Evolutionary conservation across 192 early-diverging fungal species (phyloP).

Genomic region (Phlyctochytrium arcticum): DNA sequence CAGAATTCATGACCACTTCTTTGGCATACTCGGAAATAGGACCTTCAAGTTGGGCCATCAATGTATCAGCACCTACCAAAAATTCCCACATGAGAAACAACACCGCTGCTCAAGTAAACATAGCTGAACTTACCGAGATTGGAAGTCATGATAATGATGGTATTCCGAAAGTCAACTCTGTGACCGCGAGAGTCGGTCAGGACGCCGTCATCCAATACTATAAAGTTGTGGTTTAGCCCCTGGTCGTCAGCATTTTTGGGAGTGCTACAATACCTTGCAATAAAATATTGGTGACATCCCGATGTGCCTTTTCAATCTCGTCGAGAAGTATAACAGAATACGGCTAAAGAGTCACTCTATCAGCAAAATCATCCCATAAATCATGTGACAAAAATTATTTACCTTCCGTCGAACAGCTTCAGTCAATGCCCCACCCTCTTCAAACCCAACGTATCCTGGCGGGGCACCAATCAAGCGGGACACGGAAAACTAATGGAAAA

Average conservation of each 20-base stretch:
- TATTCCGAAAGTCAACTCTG: slow-evolving; percentile 81
- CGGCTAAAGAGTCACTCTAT: slow-evolving; percentile 30
- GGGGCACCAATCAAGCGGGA: slow-evolving; percentile 82
- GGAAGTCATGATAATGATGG: slow-evolving; percentile 83
- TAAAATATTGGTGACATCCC: slow-evolving; percentile 73
- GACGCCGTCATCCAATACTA: slow-evolving; percentile 80
- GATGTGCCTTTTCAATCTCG: slow-evolving; percentile 90
- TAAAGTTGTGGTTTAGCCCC: too few species aligned
- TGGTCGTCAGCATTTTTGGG: too few species aligned
- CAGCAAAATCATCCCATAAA: neutral
- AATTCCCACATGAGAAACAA: too few species aligned
- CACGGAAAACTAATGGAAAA: slow-evolving; percentile 50
- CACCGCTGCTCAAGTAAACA: too few species aligned
- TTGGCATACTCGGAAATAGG: neutral
- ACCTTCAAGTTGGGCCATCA: neutral
- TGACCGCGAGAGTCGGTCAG: slow-evolving; percentile 83
- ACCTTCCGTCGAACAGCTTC: slow-evolving; percentile 72
- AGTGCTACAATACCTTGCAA: slow-evolving; percentile 47
- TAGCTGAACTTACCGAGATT: slow-evolving; percentile 61
- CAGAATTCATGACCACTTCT: slow-evolving; percentile 31
- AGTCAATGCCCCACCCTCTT: slow-evolving; percentile 86
- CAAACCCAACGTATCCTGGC: slow-evolving; percentile 89
- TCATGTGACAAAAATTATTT: slow-evolving; percentile 12
- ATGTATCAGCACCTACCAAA: neutral
- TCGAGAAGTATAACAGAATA: slow-evolving; percentile 87